Base-by-base conservation (phyloP, 306 rosid genomes). In the Prinsepia uniflora region DNA sequence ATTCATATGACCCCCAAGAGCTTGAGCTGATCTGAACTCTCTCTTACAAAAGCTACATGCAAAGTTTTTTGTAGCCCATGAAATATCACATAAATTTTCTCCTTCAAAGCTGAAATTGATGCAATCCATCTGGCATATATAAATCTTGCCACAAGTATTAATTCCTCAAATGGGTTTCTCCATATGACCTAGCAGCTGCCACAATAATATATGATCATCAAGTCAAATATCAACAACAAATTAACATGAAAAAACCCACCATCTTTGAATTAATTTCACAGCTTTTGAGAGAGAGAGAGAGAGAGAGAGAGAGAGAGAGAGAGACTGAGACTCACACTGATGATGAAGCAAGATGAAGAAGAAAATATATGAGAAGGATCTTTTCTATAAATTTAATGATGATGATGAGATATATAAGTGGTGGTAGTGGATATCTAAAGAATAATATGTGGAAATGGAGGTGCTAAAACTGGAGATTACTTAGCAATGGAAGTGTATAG, bases 1-100 rank as follows among this genome's bases (percentile, higher is more conserved):
- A 82, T 92, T 92, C 97, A 92, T 92, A 46, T 88, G 96, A 41
- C 96, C 96, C 41, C 96, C 96, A 67, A 90, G 81, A 44, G 92
- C 97, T 80, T 89, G 96, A 71, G 98, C 96, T 22, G 96, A 92
- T 59, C 81, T 86, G 80, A 92, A 92, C 73, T 84, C 89, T 81
- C 95, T 92, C 65, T 76, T 83, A 85, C 98, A 92, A 78, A 92
- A 92, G 81, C 87, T 87, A 65, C 97, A 92, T 0, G 71, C 45
- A 63, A 84, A 92, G 66, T 78, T 89, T 63, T 80, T 89, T 39
- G 85, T 78, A 15, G 86, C 77, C 96, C 94, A 87, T 74, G 89
- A 53, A 43, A 65, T 13, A 10, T 82, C 78, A 44, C 72, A 67
- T 18, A 58, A 46, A 64, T 83, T 80, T 56, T 73, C 79, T 43